Evolutionary conservation across 1,284 basidiomycete species (phyloP), one percentile per base, ranked within the genome.

Genomic region (Sanguinoderma infundibulare): DNA sequence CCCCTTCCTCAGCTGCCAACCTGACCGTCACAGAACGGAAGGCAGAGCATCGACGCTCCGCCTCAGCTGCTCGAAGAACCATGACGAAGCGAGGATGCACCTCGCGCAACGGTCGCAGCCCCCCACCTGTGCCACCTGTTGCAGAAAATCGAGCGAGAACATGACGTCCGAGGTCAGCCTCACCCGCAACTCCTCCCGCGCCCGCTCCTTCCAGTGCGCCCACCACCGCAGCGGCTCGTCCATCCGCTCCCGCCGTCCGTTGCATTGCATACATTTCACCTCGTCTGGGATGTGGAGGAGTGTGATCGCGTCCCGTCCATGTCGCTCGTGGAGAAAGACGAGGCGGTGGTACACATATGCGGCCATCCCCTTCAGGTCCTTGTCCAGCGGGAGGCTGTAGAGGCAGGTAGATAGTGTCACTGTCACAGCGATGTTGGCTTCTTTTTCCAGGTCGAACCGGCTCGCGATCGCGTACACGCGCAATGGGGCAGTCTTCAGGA

Each of bases 401-500:
- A 91, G 71, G 61, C 84, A 80, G 15, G 79, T 73, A 50, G 72
- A 66, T n/a, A 91, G 81, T 0, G 87, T 89, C 65, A 83, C 74
- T 15, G 73, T 76, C 9, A 88, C 87, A 5, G 76, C 76, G 51
- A 71, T 28, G 56, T 64, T 63, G 5, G 73, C 73, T 50, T 77
- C 77, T 28, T 83, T 79, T 56, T 87, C 83, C 20, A 91, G 73
- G 22, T 87, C 85, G 63, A 83, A 87, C 7, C 85, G 83, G 62
- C 83, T 84, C 3, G 90, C 87, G 51, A 91, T 85, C 26, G 90
- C 87, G 67, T 87, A 92, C 12, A 89, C 86, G 15, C 87, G 83
- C 22, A 81, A 76, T 3, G 90, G 85, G 22, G 76, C 76, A 22
- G 72, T 66, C 44, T 75, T 65, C 22, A 87, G 71, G 69, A 87